phyloP scores from a whole-genome alignment of 208 protist species.

The Trypanosoma lewisi region DNA sequence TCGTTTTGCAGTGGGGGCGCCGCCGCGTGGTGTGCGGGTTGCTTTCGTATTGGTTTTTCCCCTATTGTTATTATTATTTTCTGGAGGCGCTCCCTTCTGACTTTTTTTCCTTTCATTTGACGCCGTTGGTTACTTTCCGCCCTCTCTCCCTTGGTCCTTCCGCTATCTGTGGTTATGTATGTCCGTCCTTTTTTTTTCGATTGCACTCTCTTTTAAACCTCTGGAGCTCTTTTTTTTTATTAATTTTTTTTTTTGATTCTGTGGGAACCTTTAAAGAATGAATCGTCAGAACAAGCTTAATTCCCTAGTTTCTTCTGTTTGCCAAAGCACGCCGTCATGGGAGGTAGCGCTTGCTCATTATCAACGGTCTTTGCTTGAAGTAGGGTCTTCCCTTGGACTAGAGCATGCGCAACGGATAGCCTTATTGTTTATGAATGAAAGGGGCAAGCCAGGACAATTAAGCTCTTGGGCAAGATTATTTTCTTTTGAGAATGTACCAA shows the following conservation, averaged over 20 bases:
- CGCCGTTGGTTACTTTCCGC: background rate
- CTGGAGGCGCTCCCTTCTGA: no score
- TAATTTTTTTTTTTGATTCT: slow-evolving; percentile 11
- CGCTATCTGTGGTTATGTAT: background rate
- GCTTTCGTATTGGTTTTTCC: no score
- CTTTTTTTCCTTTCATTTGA: no score
- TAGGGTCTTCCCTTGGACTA: slow-evolving; percentile 43
- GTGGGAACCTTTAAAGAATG: slow-evolving; percentile 15
- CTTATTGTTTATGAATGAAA: slow-evolving; percentile 47
- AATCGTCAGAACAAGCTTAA: slow-evolving; percentile 13
- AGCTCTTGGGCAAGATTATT: slow-evolving; percentile 58
- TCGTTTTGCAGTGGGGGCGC: no score
- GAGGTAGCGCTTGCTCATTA: slow-evolving; percentile 46
- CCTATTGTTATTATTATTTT: no score
- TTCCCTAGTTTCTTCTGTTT: slow-evolving; percentile 9
- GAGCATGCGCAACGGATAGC: slow-evolving; percentile 66
- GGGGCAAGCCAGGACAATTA: slow-evolving; percentile 33
- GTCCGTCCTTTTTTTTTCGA: background rate
- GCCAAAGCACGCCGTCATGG: slow-evolving; percentile 30
- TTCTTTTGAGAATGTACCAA: slow-evolving; percentile 49
- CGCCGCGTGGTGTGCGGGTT: no score
- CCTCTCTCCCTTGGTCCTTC: background rate
- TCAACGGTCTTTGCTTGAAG: slow-evolving; percentile 58
- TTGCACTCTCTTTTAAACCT: no score
- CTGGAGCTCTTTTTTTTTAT: slow-evolving; percentile 15